Evolutionary conservation across 2,329 filamentous ascomycete species (phyloP).

Genomic region (Trichoderma sp.): DNA sequence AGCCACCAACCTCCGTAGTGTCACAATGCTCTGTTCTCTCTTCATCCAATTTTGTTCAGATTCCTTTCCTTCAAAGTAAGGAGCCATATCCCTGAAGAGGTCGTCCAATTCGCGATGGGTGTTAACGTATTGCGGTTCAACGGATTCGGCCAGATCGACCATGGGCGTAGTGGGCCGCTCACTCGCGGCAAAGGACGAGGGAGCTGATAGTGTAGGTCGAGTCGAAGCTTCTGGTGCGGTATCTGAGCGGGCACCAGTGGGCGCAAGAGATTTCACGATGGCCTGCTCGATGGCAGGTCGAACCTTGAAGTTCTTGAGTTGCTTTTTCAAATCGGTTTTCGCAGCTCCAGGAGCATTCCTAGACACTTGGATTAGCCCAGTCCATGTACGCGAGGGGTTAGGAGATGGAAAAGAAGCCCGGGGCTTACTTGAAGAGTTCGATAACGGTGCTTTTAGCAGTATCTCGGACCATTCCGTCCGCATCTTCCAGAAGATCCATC

Average conservation of each 20-base stretch:
- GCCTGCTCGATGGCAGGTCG: constrained; percentile 81
- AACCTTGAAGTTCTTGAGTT: constrained; percentile 81
- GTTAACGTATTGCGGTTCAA: constrained; percentile 82
- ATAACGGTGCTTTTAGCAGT: constrained; percentile 80
- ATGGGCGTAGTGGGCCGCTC: constrained; percentile 63
- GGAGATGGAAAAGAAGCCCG: background rate
- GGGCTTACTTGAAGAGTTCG: constrained; percentile 74
- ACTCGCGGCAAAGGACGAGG: constrained; percentile 48
- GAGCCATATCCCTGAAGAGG: constrained; percentile 77
- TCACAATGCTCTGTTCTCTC: constrained; percentile 77
- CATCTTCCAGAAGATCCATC: constrained; percentile 86
- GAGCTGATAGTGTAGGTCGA: constrained; percentile 48
- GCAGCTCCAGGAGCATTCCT: constrained; percentile 78
- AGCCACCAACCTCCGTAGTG: constrained; percentile 74
- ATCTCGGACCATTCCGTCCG: constrained; percentile 84
- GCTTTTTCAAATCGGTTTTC: constrained; percentile 85
- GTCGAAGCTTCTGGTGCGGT: constrained; percentile 44
- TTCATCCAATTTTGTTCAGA: constrained; percentile 89
- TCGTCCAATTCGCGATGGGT: constrained; percentile 88
- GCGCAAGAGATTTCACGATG: constrained; percentile 73
- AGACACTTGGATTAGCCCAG: constrained; percentile 22
- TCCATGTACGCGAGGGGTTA: background rate
- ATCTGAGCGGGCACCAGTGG: constrained; percentile 49
- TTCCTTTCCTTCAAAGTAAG: constrained; percentile 83
- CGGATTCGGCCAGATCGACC: constrained; percentile 66